These are phyloP conservation scores for Argentina anserina DNA, from an alignment of 306 rosid genomes.

Conservation along the genomic window DNA sequence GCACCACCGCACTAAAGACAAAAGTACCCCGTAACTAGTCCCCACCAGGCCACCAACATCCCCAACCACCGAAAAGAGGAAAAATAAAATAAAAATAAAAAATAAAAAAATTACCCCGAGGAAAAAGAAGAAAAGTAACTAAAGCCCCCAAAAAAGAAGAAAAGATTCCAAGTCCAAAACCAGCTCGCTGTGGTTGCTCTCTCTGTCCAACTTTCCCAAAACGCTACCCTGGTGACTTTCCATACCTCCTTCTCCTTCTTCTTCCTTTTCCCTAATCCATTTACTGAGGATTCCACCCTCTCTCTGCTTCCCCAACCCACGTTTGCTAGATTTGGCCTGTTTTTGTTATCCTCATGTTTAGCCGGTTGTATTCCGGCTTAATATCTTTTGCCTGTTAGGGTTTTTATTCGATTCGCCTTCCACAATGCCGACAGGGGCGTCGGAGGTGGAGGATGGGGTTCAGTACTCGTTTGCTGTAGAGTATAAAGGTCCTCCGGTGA, in stretches of 20 bases:
- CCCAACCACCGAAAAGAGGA: background rate
- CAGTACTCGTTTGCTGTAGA: constrained; percentile 71
- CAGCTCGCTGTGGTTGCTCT: constrained; percentile 19
- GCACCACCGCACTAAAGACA: constrained; percentile 22
- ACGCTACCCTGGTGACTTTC: constrained; percentile 24
- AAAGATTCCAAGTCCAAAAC: constrained; percentile 41
- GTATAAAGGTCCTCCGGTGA: constrained; percentile 68
- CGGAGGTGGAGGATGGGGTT: constrained; percentile 29
- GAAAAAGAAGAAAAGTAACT: no score
- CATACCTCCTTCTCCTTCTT: no score
- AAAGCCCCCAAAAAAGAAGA: background rate
- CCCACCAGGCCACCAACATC: constrained; percentile 16
- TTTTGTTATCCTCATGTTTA: no score
- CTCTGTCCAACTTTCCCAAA: constrained; percentile 22
- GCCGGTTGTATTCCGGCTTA: constrained; percentile 33
- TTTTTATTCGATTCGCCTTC: background rate
- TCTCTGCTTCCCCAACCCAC: background rate
- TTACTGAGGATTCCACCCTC: constrained; percentile 10
- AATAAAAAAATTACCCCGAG: no score
- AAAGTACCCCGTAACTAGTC: constrained; percentile 24
- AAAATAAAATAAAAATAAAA: background rate
- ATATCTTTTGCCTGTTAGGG: background rate
- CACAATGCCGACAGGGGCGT: constrained; percentile 53
- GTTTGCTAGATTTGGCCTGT: no score
- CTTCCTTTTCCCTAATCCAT: background rate